Percentiles rank a stretch among this genome's conserved stretches.
Evolutionary conservation across 768 basidiomycete species (phyloP).

Genomic region (Hygrophorus russula): DNA sequence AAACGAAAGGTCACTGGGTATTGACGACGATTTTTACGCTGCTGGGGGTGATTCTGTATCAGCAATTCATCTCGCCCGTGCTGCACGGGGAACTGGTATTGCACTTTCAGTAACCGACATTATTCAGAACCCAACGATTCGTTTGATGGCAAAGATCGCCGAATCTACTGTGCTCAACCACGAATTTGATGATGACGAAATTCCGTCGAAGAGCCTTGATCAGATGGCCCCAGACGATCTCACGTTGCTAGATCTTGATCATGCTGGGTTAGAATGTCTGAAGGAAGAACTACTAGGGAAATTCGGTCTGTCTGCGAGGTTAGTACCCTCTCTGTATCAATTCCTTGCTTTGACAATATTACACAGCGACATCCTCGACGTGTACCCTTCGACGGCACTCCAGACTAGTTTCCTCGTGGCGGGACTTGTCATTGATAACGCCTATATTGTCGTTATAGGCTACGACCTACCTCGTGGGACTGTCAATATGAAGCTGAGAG

Average conservation of each 20-base stretch:
- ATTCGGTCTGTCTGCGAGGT: neutral
- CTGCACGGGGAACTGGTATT: neutral
- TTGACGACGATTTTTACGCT: neutral
- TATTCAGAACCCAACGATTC: slow-evolving; percentile 1
- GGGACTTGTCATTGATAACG: neutral
- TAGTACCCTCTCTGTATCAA: neutral
- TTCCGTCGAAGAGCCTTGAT: neutral
- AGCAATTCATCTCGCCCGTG: neutral
- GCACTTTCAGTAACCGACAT: neutral
- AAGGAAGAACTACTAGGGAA: neutral
- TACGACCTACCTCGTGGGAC: neutral
- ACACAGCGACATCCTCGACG: slow-evolving; percentile 1
- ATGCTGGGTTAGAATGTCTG: neutral
- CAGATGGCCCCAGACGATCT: slow-evolving; percentile 1
- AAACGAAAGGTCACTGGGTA: neutral
- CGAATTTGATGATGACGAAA: slow-evolving; percentile 2
- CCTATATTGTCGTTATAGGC: neutral
- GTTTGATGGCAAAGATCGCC: slow-evolving; percentile 1
- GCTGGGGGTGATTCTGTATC: slow-evolving; percentile 1
- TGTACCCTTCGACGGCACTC: slow-evolving; percentile 1
- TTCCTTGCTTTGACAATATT: neutral
- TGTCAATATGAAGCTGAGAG: neutral
- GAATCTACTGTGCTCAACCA: neutral
- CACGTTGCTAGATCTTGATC: slow-evolving; percentile 1
- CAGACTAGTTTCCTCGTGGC: neutral